Evolutionary conservation across 139 green algal genomes (phyloP).

Genomic region (Volvox africanus): DNA sequence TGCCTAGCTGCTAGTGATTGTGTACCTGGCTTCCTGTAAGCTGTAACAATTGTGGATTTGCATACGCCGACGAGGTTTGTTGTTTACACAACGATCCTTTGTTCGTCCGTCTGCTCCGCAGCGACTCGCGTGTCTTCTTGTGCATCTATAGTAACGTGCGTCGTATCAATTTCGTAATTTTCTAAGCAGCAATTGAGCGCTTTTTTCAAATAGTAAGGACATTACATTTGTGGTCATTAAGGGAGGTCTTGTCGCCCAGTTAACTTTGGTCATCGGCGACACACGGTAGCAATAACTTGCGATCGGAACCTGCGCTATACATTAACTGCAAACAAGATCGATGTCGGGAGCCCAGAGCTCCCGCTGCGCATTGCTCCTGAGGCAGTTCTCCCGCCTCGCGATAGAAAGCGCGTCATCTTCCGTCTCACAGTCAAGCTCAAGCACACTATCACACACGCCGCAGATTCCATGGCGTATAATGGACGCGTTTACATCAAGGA

Average conservation of each 20-base stretch:
- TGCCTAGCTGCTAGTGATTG: no score
- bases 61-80: no score
- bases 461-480: not conserved
- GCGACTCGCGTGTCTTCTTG: no score
- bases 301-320: not conserved
- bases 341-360: slow-evolving; percentile 17
- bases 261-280: not conserved
- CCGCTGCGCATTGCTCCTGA: not conserved
- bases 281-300: not conserved
- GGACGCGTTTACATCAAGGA: not conserved
- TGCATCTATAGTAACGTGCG: no score
- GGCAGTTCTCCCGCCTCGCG: slow-evolving; percentile 6
- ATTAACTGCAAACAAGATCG: not conserved
- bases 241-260: not conserved
- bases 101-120: no score
- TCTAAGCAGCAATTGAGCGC: no score
- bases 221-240: no score
- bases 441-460: not conserved
- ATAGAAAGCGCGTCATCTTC: not conserved
- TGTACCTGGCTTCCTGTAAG: no score
- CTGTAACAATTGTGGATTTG: no score
- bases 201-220: no score
- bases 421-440: not conserved
- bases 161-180: no score
- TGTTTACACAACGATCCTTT: no score